Evolutionary conservation across 2,329 filamentous ascomycete species (phyloP).

Genomic region (Cercospora brassicicola): DNA sequence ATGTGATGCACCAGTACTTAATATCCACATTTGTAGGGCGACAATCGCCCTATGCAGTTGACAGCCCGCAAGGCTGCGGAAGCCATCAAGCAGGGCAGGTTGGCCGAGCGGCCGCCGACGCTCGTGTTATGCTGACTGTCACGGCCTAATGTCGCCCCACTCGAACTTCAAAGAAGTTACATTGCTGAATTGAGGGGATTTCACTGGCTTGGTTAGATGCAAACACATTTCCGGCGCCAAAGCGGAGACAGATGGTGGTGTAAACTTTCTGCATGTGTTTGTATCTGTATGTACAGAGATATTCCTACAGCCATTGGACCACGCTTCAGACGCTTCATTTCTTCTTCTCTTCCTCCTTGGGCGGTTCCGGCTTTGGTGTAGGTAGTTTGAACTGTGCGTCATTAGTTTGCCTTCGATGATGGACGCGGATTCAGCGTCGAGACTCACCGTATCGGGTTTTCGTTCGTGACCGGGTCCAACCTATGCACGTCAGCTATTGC

Average conservation of each 20-base stretch:
- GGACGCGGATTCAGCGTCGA: neutral
- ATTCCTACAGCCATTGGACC: slow-evolving; percentile 16
- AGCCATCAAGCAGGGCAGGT: neutral
- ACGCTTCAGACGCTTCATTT: slow-evolving; percentile 13
- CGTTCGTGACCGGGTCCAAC: slow-evolving; percentile 71
- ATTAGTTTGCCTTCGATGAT: neutral
- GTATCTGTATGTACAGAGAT: slow-evolving; percentile 18
- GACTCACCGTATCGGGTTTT: slow-evolving; percentile 66
- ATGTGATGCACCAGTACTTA: neutral
- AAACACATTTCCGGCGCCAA: neutral
- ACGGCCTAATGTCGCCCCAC: neutral
- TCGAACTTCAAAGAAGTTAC: neutral
- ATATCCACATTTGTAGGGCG: neutral
- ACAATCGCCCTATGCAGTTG: slow-evolving; percentile 1
- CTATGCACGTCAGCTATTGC: slow-evolving; percentile 42
- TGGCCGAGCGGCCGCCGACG: neutral
- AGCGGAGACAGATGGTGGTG: neutral
- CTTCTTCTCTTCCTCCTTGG: slow-evolving; percentile 90
- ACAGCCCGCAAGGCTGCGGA: neutral
- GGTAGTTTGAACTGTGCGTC: slow-evolving; percentile 79
- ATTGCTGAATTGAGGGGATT: neutral
- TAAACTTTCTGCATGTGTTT: slow-evolving; percentile 3
- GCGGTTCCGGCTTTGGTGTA: slow-evolving; percentile 90
- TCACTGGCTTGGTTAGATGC: neutral
- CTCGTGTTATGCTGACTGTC: neutral